Evolutionary conservation across 768 basidiomycete species (phyloP), one percentile per base, ranked within the genome.

Genomic region (Russula ochroleuca): DNA sequence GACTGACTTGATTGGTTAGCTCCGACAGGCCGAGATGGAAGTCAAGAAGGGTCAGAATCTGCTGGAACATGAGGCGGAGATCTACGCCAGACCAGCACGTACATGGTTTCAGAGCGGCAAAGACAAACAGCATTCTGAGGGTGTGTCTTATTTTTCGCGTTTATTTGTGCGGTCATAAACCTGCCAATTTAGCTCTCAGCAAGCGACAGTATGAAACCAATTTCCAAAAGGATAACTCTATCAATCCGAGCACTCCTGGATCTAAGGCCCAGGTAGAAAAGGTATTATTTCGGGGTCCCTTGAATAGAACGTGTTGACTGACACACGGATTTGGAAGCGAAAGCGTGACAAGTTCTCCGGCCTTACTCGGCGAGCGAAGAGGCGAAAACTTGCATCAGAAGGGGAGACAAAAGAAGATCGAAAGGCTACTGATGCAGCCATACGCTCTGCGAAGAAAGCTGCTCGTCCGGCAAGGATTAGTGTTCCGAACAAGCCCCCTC

Each of bases 21-120:
- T 97, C 54, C 85, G 91, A 55, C 84, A 82, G 72, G 96, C 92
- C 15, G 96, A 99, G 74, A 97, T 98, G 94, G 92, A 98, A 73
- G 71, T 99, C 31, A 86, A 81, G 68, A 99, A 98, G 74, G 92
- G 94, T 23, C 84, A 96, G 75, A 99, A 99, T 73, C 85, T 98
- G 81, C 84, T 98, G 54, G 89, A 97, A 72, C 93, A 98, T 67
- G 83, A 91, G 74, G 84, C 80, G 13, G 96, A 98, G 77, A 99
- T 99, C 69, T 91, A 85, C 73, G 87, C 92, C 23, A 81, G 95
- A 62, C 97, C 97, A 6, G 93, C 94, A 19, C 83, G 96, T 69
- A 98, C 94, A n/a, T 99, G 97, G 97, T 99, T 99, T 81, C 97
- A 98, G 76, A 85, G 81, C 10, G 79, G 81, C 61, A 90, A 88